These are phyloP conservation scores for Rhizophlyctis rosea DNA, from an alignment of 192 early-diverging fungal genomes.

Conservation along the genomic window DNA sequence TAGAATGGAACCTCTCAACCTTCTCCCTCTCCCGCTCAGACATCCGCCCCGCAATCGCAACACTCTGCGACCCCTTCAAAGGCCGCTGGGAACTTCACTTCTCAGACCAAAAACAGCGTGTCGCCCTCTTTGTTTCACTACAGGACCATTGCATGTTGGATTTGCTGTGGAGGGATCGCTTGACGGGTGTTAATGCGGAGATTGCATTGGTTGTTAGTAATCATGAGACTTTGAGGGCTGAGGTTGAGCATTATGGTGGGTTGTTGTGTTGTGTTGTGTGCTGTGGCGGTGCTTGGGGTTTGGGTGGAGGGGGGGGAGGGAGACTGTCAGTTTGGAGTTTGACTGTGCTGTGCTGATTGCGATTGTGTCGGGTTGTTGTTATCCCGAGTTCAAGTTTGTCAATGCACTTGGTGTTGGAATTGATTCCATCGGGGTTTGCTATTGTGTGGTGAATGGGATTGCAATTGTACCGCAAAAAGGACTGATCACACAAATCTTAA, in stretches of 20 bases:
- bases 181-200: not conserved
- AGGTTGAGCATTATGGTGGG: not conserved
- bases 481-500: not conserved
- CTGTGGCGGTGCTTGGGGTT: too few relatives aligned
- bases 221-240: slow-evolving; percentile 7
- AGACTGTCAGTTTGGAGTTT: too few relatives aligned
- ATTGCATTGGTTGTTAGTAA: slow-evolving; percentile 17
- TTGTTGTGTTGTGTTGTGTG: not conserved
- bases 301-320: too few relatives aligned
- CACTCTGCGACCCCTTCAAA: slow-evolving; percentile 11
- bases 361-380: too few relatives aligned
- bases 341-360: too few relatives aligned
- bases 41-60: slow-evolving; percentile 1
- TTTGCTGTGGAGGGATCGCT: not conserved
- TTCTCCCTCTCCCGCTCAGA: slow-evolving; percentile 4
- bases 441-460: too few relatives aligned
- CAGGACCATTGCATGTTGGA: slow-evolving; percentile 29
- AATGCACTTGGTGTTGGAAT: too few relatives aligned
- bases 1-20: slow-evolving; percentile 13
- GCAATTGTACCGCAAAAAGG: too few relatives aligned
- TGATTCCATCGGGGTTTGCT: too few relatives aligned
- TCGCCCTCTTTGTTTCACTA: slow-evolving; percentile 22
- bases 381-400: too few relatives aligned
- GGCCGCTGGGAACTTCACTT: slow-evolving; percentile 19
- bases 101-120: slow-evolving; percentile 14